A percentile compares a stretch with the other conserved stretches of the same genome.
phyloP scores from a whole-genome alignment of 352 stramenopile species.

The Pythium brachiatum region DNA sequence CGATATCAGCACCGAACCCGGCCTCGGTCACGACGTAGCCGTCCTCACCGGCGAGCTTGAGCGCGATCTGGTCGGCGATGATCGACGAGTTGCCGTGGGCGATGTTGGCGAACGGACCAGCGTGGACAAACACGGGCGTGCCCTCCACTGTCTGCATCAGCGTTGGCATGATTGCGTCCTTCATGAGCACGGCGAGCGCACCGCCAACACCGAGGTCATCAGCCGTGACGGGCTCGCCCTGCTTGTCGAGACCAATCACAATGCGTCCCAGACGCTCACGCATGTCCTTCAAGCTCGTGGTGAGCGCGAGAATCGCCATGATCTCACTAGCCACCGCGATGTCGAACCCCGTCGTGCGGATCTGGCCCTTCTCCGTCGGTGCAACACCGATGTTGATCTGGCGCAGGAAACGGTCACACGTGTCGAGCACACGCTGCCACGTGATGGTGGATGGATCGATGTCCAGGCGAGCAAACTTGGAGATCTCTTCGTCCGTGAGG shows the following conservation, averaged over 20 bases:
- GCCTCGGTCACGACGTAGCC: constrained; percentile 97
- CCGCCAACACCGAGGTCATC: constrained; percentile 97
- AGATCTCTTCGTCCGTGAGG: constrained; percentile 92
- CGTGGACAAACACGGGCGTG: constrained; percentile 97
- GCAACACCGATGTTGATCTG: constrained; percentile 89
- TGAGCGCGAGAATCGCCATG: constrained; percentile 97
- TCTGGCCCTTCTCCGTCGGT: constrained; percentile 89
- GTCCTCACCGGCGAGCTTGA: constrained; percentile 93
- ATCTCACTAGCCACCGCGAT: constrained; percentile 97
- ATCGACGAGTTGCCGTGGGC: constrained; percentile 97
- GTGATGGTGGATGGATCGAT: constrained; percentile 94
- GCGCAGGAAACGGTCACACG: constrained; percentile 95
- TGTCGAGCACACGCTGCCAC: constrained; percentile 96
- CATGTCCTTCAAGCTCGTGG: constrained; percentile 93
- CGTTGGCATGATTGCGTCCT: constrained; percentile 96
- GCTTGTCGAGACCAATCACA: constrained; percentile 89
- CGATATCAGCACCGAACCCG: constrained; percentile 97
- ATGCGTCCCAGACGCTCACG: constrained; percentile 92
- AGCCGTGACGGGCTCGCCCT: constrained; percentile 90
- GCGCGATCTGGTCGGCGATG: constrained; percentile 95
- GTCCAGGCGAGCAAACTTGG: constrained; percentile 93
- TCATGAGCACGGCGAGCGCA: constrained; percentile 97
- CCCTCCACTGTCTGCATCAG: constrained; percentile 98
- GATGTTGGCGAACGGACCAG: constrained; percentile 98
- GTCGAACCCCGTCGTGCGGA: constrained; percentile 69